Evolutionary conservation across 2,329 filamentous ascomycete species (phyloP), one percentile per base, ranked within the genome.

Genomic region (Fusarium acutatum): DNA sequence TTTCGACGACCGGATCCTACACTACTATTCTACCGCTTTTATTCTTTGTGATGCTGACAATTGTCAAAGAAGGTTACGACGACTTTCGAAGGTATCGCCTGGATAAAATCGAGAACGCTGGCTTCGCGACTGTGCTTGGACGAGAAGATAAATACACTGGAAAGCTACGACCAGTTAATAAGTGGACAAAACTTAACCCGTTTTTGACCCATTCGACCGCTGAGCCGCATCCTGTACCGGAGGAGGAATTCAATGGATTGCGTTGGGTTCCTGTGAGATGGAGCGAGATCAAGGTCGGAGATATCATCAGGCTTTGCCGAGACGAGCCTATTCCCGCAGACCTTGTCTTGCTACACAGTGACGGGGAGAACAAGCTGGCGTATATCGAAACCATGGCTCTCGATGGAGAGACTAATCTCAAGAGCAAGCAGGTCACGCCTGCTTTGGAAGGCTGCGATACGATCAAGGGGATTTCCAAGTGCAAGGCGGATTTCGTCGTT

Each of bases 351-450:
- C 84, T 98, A 26, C 89, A 96, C 78, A 93, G 93, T 5, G 88
- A 90, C 61, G 94, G 93, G 18, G 90, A 93, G 64, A 94, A 96
- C 70, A 92, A 90, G 13, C 84, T 96, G 58, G 95, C 95, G 1
- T 97, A 93, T 75, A 89, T 95, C 59, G 93, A 96, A 75, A 96
- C 93, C 2, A 95, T 95, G 93, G 93, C 93, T 6, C 83, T 96
- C 14, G 93, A 96, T 74, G 93, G 93, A 52, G 93, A 96, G 82
- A 96, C 93, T 3, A 95, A 94, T 71, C 85, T 96, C 30, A 95
- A 96, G 82, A 92, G 88, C 80, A 95, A 93, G 81, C 91, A 93
- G 78, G 86, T 89, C 0, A 86, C 92, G 7, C 87, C 89, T 10
- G 87, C 89, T 3, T 84, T 92, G 7, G 88, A 90, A 66, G 81